Conservation (phyloP, 306 rosid species). For the Alnus rubra region DNA sequence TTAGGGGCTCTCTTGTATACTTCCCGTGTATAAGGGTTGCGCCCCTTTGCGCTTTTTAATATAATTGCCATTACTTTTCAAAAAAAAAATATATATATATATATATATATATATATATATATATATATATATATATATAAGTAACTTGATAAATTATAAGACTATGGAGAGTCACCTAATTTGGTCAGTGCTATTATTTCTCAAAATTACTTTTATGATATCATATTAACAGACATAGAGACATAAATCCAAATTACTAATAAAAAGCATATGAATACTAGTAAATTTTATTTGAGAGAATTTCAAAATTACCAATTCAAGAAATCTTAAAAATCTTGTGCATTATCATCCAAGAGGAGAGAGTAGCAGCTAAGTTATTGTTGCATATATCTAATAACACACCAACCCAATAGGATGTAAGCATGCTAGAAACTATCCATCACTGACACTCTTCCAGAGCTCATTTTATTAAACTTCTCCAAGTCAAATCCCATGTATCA, state of each 20-base stretch:
- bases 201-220: neutral
- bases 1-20: too few species aligned
- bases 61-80: too few species aligned
- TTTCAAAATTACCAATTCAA: neutral
- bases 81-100: too few species aligned
- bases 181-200: neutral
- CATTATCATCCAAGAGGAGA: neutral
- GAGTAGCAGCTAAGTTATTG: neutral
- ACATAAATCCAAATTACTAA: neutral
- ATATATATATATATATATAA: too few species aligned
- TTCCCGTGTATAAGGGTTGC: too few species aligned
- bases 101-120: too few species aligned
- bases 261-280: neutral
- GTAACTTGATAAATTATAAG: neutral
- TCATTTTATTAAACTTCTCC: conserved; percentile 1
- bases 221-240: neutral
- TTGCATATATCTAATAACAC: neutral
- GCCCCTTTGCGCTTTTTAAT: too few species aligned
- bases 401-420: neutral
- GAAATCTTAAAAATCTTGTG: neutral
- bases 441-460: neutral
- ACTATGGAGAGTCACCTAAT: neutral
- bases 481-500: neutral
- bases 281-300: neutral
- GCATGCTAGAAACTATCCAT: neutral